Base-by-base conservation (phyloP, 2,329 filamentous ascomycete genomes). In the Raffaelea albimanens region DNA sequence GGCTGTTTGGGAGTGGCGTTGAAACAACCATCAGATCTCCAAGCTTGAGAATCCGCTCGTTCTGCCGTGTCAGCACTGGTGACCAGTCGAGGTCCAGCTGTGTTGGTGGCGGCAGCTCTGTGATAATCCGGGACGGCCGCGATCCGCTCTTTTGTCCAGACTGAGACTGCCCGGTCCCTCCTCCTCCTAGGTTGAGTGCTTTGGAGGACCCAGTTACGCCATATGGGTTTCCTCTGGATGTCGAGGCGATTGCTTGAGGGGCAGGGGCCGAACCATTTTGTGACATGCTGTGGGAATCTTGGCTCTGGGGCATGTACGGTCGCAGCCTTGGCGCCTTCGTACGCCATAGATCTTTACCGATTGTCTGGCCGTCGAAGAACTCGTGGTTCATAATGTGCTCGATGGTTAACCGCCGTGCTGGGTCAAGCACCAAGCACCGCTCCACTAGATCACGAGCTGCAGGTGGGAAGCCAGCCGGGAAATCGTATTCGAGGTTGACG, bases 1-100 rank as follows among this genome's bases (percentile, higher is more conserved):
- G 80, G 52, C 82, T 86, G 59, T 87, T 85, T 10, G 85, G 76
- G 46, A 89, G 75, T 10, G 90, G 85, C 2, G 87, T 80, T 5
- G 87, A 85, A 36, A 87, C 74, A 8, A 98, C 90, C 64, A 89
- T 78, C 53, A 96, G 69, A 58, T 98, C 95, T 2, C 93, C 93
- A 20, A 98, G 72, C 63, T 95, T 96, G 53, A 98, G 66, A 56
- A 98, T 98, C 33, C 93, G 80, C 65, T 98, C 93, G 59, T 97
- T 96, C 50, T 81, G 83, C 58, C 83, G 82, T 10, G 87, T 96
- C 47, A 98, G 71, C 4, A 98, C 90, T 1, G 93, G 93, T 1
- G 91, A 96, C 93, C 93, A 98, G 66, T 98, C 93, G 49, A 98
- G 95, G 60, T 98, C 93, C 22, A 98, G 72, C 63, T 97, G 93